Evolutionary conservation across 2,329 filamentous ascomycete genomes (phyloP).

Genomic region (Scolecobasidium constrictum): DNA sequence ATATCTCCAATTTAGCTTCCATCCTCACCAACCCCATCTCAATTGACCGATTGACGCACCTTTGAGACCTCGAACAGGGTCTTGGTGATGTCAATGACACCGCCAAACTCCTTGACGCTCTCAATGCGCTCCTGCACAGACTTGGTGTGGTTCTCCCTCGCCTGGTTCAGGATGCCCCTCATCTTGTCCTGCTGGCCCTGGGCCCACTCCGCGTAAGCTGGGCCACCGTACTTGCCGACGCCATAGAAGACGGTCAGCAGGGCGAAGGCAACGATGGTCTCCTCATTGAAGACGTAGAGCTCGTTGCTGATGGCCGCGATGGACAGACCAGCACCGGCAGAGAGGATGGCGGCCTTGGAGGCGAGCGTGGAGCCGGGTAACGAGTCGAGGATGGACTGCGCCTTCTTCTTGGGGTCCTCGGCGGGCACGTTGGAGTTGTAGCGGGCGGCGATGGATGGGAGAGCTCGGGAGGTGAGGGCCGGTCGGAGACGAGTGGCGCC

Average conservation of each 20-base stretch:
- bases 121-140: conserved; percentile 91
- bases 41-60: conserved; percentile 43
- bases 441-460: conserved; percentile 66
- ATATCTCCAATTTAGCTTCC: conserved; percentile 18
- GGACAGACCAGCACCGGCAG: conserved; percentile 78
- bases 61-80: conserved; percentile 94
- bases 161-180: conserved; percentile 88
- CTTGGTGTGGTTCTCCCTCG: conserved; percentile 86
- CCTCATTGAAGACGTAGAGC: conserved; percentile 99
- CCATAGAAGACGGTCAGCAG: conserved; percentile 87
- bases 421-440: conserved; percentile 63
- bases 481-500: conserved; percentile 81
- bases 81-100: conserved; percentile 96
- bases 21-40: background rate
- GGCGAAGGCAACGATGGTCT: conserved; percentile 88
- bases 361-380: conserved; percentile 85
- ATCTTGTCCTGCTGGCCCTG: conserved; percentile 83
- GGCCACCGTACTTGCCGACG: conserved; percentile 87
- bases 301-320: conserved; percentile 98
- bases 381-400: conserved; percentile 86
- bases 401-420: conserved; percentile 92
- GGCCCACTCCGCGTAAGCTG: conserved; percentile 87
- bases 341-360: conserved; percentile 95
- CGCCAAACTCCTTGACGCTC: conserved; percentile 86
- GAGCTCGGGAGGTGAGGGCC: conserved; percentile 60